phyloP scores from a whole-genome alignment of 352 stramenopile species.

The Globisporangium radiosum region DNA sequence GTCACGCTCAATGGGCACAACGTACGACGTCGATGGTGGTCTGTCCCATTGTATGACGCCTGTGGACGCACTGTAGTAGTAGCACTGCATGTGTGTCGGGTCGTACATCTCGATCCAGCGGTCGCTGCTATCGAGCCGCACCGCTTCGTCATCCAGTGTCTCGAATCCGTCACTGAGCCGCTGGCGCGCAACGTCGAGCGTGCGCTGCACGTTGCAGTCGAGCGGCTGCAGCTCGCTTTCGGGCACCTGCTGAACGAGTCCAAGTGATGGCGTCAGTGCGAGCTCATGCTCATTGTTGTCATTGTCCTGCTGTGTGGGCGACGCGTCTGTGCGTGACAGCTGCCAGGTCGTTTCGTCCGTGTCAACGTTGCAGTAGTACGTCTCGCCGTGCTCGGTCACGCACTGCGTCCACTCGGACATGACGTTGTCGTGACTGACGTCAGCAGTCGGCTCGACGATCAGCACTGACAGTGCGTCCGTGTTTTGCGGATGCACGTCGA shows the following conservation, averaged over 20 bases:
- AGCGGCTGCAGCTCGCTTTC: slow-evolving; percentile 17
- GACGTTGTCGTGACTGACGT: neutral
- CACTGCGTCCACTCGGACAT: slow-evolving; percentile 30
- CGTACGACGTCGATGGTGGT: slow-evolving; percentile 16
- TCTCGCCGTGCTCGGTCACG: slow-evolving; percentile 30
- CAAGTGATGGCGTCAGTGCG: neutral
- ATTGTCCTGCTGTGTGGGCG: neutral
- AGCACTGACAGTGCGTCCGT: slow-evolving; percentile 8
- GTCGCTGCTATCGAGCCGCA: slow-evolving; percentile 17
- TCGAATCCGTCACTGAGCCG: slow-evolving; percentile 19
- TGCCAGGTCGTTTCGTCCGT: slow-evolving; percentile 43
- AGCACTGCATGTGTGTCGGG: slow-evolving; percentile 29
- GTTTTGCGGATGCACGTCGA: slow-evolving; percentile 1
- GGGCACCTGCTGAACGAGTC: slow-evolving; percentile 17
- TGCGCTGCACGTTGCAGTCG: slow-evolving; percentile 18
- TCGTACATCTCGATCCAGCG: slow-evolving; percentile 58
- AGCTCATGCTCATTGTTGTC: neutral
- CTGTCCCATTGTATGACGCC: slow-evolving; percentile 40
- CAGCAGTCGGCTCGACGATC: slow-evolving; percentile 1
- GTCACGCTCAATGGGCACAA: slow-evolving; percentile 31
- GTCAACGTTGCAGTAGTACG: slow-evolving; percentile 34
- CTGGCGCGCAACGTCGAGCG: slow-evolving; percentile 20
- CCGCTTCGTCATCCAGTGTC: slow-evolving; percentile 21
- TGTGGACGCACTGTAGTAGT: slow-evolving; percentile 39
- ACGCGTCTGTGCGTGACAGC: slow-evolving; percentile 11